Conservation (phyloP, 1,284 basidiomycete genomes). For the Puccinia brachypodii region DNA sequence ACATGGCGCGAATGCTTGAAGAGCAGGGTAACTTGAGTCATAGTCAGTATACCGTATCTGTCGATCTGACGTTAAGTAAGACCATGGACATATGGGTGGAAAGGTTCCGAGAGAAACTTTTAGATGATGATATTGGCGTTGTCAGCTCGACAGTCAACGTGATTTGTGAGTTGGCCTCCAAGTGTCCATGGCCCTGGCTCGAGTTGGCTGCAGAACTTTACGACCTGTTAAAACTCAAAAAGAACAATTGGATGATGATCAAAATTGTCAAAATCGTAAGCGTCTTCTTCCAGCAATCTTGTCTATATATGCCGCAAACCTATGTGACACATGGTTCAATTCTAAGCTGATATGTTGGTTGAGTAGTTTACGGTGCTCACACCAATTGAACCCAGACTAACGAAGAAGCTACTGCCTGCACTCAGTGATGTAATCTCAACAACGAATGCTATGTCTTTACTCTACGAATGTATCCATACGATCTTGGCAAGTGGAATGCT, state of each 20-base stretch:
- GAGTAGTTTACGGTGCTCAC: slow-evolving; percentile 82
- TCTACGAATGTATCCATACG: slow-evolving; percentile 98
- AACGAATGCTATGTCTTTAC: slow-evolving; percentile 88
- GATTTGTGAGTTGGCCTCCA: slow-evolving; percentile 83
- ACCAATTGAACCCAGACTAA: slow-evolving; percentile 86
- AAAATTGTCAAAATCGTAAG: slow-evolving; percentile 93
- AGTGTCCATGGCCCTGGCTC: slow-evolving; percentile 62
- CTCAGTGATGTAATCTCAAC: slow-evolving; percentile 93
- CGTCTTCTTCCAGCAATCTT: slow-evolving; percentile 5
- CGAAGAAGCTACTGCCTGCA: slow-evolving; percentile 88
- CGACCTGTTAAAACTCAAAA: slow-evolving; percentile 86
- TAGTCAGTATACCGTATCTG: slow-evolving; percentile 62
- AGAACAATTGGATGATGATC: slow-evolving; percentile 99
- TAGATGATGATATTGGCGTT: slow-evolving; percentile 83
- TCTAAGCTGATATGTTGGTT: slow-evolving; percentile 2
- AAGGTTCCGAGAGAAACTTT: slow-evolving; percentile 75
- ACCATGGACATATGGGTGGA: slow-evolving; percentile 51
- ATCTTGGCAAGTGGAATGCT: slow-evolving; percentile 98
- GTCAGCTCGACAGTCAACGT: slow-evolving; percentile 90
- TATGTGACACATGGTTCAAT: neutral
- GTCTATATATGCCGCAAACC: slow-evolving; percentile 47
- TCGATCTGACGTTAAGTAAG: slow-evolving; percentile 3
- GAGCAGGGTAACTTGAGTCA: slow-evolving; percentile 2
- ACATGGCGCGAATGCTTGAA: slow-evolving; percentile 15
- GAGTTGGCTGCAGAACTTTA: slow-evolving; percentile 85